These are phyloP conservation scores for Pyrenophora teres DNA, from an alignment of 2,329 filamentous ascomycete species.

Conservation along the genomic window DNA sequence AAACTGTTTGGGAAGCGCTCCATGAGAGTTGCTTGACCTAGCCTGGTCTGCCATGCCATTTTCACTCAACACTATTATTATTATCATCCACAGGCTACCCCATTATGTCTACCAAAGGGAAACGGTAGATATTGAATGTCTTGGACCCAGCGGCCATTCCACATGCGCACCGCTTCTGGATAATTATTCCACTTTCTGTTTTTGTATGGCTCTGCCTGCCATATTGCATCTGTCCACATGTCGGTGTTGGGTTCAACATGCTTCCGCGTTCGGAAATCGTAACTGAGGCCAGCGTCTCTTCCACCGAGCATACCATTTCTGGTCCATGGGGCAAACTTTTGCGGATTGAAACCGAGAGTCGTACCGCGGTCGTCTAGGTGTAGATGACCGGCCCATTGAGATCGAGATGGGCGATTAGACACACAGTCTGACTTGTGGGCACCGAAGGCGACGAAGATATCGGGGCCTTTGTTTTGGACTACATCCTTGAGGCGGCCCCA, in stretches of 20 bases:
- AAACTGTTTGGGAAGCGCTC: conserved; percentile 43
- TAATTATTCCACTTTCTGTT: conserved; percentile 16
- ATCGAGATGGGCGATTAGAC: conserved; percentile 43
- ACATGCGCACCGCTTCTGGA: conserved; percentile 33
- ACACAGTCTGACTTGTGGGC: conserved; percentile 47
- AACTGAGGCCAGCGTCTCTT: conserved; percentile 25
- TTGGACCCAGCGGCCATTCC: conserved; percentile 37
- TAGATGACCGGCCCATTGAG: conserved; percentile 46
- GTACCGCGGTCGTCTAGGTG: conserved; percentile 31
- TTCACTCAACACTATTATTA: not conserved
- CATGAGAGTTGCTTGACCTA: conserved; percentile 38
- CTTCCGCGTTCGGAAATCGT: conserved; percentile 46
- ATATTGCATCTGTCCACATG: conserved; percentile 43
- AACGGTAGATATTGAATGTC: conserved; percentile 21
- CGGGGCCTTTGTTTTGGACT: conserved; percentile 49
- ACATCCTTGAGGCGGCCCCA: conserved; percentile 52
- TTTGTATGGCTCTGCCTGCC: conserved; percentile 32
- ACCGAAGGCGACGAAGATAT: conserved; percentile 51
- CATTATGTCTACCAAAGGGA: conserved; percentile 5
- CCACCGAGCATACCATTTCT: conserved; percentile 19
- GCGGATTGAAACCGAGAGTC: conserved; percentile 16
- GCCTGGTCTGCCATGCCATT: not conserved
- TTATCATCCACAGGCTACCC: not conserved
- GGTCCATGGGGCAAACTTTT: conserved; percentile 25
- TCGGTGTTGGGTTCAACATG: conserved; percentile 30